Base-by-base conservation (phyloP, 2,329 filamentous ascomycete species). In the Microdochium trichocladiopsis region DNA sequence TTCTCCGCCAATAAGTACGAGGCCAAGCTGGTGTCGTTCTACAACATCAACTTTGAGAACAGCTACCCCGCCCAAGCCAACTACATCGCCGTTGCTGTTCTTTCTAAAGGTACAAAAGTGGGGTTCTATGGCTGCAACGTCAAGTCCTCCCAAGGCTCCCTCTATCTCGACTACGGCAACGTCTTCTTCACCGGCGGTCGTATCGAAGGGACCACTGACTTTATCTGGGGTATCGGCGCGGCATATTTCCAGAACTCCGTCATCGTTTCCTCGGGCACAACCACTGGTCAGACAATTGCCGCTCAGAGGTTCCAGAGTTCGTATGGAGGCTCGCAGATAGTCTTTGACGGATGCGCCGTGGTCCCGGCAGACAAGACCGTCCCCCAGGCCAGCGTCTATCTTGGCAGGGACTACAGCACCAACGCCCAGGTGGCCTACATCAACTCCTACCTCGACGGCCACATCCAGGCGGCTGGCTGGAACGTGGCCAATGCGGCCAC, bases 71-170 rank as follows among this genome's bases (percentile, higher is more conserved):
- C 47, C 21, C 14, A 48, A 16, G 45, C 52, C 8, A 56, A 56
- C 52, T 50, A 54, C n/a, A 25, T 52, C 14, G 50, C 54, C 12
- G 24, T 54, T 28, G 52, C 52, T 11, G 47, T 56, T n/a, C 31
- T 49, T 21, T 21, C 48, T 45, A 24, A 55, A 37, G 21, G 49
- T 49, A 24, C n/a, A 25, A 31, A 51, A 25, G 53, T 54, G 4
- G 76, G 73, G 3, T 78, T 72, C 58, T 79, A 79, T 53, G 77
- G 69, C 6, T 70, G 70, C 50, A 61, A 65, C 2, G 66, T 79
- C 28, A 68, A 65, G 23, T 76, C 76, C 0, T 79, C 69, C 58
- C 76, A 79, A 54, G 76, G 79, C 55, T 79, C 76, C 1, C 56
- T 79, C 2, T 65, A 78, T 4, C 74, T 71, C 18, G 67, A 76